These are phyloP conservation scores for Cymbopogon citratus DNA, from an alignment of 176 grass and related monocot species.

Conservation along the genomic window DNA sequence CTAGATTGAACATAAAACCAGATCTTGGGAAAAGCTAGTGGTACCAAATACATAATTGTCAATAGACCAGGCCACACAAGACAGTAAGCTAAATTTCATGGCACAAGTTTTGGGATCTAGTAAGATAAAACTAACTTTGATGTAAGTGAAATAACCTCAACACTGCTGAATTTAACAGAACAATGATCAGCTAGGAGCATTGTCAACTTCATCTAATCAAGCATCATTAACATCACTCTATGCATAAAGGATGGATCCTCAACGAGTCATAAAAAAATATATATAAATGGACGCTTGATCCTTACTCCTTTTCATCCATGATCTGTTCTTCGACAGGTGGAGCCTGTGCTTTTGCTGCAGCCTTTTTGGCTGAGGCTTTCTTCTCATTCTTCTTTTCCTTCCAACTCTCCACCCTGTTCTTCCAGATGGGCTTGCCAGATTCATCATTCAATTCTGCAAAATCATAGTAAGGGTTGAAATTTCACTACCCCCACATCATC, in stretches of 20 bases:
- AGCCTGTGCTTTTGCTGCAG: slow-evolving; percentile 51
- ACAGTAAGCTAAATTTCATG: background rate
- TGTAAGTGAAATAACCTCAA: background rate
- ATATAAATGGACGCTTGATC: background rate
- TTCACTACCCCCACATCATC: background rate
- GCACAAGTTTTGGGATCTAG: background rate
- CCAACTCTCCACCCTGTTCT: slow-evolving; percentile 96
- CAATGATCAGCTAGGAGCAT: background rate
- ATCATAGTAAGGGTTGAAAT: slow-evolving; percentile 1
- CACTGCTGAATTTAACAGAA: background rate
- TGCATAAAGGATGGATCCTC: background rate
- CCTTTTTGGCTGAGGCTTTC: slow-evolving; percentile 62
- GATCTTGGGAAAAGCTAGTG: background rate
- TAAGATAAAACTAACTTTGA: background rate
- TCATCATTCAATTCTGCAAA: slow-evolving; percentile 74
- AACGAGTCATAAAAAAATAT: background rate
- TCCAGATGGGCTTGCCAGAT: slow-evolving; percentile 95
- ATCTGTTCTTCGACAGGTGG: slow-evolving; percentile 73
- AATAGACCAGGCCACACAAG: background rate
- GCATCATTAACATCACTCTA: background rate
- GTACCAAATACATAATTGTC: slow-evolving; percentile 1
- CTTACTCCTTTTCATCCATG: slow-evolving; percentile 92
- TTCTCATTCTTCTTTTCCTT: slow-evolving; percentile 95
- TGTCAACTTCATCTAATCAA: background rate
- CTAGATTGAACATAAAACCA: background rate